These are phyloP conservation scores for Nepenthes gracilis DNA, from an alignment of 148 eudicot genomes.

Conservation along the genomic window DNA sequence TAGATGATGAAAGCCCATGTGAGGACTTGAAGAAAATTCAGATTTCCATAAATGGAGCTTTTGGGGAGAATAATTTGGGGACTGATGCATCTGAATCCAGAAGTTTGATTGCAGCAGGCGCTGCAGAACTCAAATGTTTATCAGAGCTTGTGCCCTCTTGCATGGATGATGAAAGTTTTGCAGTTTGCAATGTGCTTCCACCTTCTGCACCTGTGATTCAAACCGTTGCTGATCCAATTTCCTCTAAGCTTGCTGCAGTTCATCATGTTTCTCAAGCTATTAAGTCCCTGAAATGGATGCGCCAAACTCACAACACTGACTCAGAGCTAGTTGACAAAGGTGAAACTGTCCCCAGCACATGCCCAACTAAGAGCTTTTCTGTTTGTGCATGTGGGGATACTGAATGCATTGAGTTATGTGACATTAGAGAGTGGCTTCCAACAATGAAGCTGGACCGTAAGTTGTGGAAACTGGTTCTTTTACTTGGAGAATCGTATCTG, in stretches of 20 bases:
- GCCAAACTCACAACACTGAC: constrained; percentile 45
- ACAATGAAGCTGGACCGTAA: constrained; percentile 73
- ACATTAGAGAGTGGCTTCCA: constrained; percentile 91
- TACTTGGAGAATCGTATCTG: constrained; percentile 95
- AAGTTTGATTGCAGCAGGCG: constrained; percentile 21
- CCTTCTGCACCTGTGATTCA: constrained; percentile 27
- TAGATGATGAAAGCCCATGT: constrained; percentile 17
- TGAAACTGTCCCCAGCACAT: constrained; percentile 12
- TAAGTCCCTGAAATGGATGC: constrained; percentile 85
- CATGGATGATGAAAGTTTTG: constrained; percentile 14
- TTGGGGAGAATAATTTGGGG: constrained; percentile 17
- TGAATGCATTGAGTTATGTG: constrained; percentile 92
- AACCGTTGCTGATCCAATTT: constrained; percentile 49
- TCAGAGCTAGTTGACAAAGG: constrained; percentile 19
- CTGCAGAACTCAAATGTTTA: constrained; percentile 12
- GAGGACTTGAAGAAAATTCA: constrained; percentile 18
- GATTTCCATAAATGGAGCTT: constrained; percentile 21
- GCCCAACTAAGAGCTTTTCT: constrained; percentile 31
- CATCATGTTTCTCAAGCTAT: constrained; percentile 99
- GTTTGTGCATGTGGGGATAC: constrained; percentile 95
- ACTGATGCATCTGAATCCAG: constrained; percentile 19
- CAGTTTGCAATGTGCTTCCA: constrained; percentile 18
- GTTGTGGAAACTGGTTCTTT: constrained; percentile 88
- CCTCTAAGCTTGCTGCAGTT: constrained; percentile 80
- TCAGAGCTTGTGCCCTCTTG: constrained; percentile 11